Conservation (phyloP, 108 stramenopile genomes). For the Cyclotella atomus region DNA sequence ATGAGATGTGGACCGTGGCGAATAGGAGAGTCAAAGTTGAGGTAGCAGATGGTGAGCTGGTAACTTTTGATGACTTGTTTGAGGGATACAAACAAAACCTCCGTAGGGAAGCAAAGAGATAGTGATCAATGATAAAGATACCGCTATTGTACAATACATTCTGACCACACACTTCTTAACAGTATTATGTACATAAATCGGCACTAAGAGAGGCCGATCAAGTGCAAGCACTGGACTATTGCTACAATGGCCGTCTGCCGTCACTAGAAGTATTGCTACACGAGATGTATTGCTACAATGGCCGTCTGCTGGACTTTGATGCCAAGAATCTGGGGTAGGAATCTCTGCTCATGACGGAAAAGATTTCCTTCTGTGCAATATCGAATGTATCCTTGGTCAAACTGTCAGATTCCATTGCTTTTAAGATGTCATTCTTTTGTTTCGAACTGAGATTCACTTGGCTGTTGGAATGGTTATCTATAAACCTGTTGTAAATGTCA, state of each 20-base stretch:
- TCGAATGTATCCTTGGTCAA: slow-evolving; percentile 44
- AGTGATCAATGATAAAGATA: too few relatives aligned
- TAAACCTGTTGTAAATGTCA: slow-evolving; percentile 35
- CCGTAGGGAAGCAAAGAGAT: too few relatives aligned
- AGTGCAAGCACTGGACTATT: too few relatives aligned
- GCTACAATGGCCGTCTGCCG: too few relatives aligned
- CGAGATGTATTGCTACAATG: neutral
- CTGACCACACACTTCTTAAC: too few relatives aligned
- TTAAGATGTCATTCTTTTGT: slow-evolving; percentile 36
- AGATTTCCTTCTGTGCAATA: slow-evolving; percentile 48
- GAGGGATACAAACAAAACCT: too few relatives aligned
- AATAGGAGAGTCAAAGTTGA: slow-evolving; percentile 55
- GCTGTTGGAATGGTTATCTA: slow-evolving; percentile 22
- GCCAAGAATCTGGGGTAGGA: slow-evolving; percentile 48
- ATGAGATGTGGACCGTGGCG: slow-evolving; percentile 81
- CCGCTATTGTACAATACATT: too few relatives aligned
- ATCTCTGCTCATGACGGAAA: slow-evolving; percentile 51
- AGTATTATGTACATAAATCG: too few relatives aligned
- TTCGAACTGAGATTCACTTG: slow-evolving; percentile 51
- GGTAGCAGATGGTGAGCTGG: slow-evolving; percentile 53
- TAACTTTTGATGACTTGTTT: slow-evolving; percentile 68
- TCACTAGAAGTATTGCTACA: too few relatives aligned
- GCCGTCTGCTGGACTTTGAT: slow-evolving; percentile 18
- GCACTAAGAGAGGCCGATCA: too few relatives aligned
- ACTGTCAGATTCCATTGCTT: slow-evolving; percentile 27